A percentile compares a stretch with the other conserved stretches of the same genome.
Evolutionary conservation across 768 basidiomycete genomes (phyloP).

Genomic region (Psilocybe sp.): DNA sequence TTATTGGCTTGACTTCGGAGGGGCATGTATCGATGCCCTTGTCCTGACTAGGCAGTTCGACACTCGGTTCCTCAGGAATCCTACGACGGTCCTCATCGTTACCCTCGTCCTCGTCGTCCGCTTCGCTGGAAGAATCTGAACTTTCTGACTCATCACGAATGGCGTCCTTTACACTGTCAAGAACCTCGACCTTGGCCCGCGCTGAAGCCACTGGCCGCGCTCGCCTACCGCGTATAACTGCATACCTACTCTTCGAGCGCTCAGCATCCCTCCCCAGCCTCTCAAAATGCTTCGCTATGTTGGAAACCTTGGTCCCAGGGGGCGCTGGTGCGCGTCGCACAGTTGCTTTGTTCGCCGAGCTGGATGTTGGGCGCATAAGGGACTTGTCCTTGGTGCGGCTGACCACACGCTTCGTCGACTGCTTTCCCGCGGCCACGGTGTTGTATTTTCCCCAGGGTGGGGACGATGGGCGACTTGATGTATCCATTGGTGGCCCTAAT

Average conservation of each 20-base stretch:
- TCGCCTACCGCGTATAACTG: slow-evolving; percentile 81
- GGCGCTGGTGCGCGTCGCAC: slow-evolving; percentile 51
- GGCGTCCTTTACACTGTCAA: slow-evolving; percentile 88
- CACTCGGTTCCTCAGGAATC: slow-evolving; percentile 10
- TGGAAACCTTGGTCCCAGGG: slow-evolving; percentile 73
- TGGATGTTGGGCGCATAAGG: slow-evolving; percentile 41
- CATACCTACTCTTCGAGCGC: slow-evolving; percentile 73
- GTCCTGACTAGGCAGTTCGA: slow-evolving; percentile 20
- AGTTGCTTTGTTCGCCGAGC: slow-evolving; percentile 43
- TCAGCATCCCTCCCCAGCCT: slow-evolving; percentile 74
- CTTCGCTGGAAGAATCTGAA: slow-evolving; percentile 61
- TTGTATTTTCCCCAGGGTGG: slow-evolving; percentile 32
- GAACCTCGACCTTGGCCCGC: slow-evolving; percentile 82
- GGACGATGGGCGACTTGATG: slow-evolving; percentile 43
- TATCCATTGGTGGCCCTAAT: slow-evolving; percentile 39
- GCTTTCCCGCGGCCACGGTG: slow-evolving; percentile 26
- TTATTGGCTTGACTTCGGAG: slow-evolving; percentile 9
- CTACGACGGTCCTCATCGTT: slow-evolving; percentile 40
- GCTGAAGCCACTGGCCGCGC: slow-evolving; percentile 90
- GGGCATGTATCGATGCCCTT: slow-evolving; percentile 22
- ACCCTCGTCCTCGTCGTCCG: slow-evolving; percentile 54
- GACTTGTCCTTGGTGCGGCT: slow-evolving; percentile 39
- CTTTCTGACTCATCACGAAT: slow-evolving; percentile 69
- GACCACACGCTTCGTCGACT: slow-evolving; percentile 34
- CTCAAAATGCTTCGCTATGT: slow-evolving; percentile 89